These are phyloP conservation scores for Pinus albicaulis DNA, from an alignment of 75 land plant species.

Conservation along the genomic window DNA sequence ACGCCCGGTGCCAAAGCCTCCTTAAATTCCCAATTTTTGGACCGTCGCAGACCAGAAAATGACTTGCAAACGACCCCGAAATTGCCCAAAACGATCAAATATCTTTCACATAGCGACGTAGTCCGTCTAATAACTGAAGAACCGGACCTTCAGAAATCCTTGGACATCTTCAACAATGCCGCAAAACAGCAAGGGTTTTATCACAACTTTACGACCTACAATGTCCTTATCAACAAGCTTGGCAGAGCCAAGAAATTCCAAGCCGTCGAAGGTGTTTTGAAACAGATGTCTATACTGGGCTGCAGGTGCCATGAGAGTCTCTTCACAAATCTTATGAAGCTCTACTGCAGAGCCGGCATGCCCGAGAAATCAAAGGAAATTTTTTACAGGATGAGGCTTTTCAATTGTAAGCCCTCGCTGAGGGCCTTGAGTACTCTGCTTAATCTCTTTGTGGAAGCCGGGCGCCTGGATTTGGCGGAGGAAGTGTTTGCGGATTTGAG, in stretches of 20 bases:
- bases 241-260: conserved; percentile 31
- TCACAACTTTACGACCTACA: conserved; percentile 58
- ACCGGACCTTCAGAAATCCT: conserved; percentile 39
- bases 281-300: neutral
- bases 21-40: conserved; percentile 8
- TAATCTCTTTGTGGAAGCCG: conserved; percentile 44
- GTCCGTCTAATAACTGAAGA: conserved; percentile 31
- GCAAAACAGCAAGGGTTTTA: conserved; percentile 46
- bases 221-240: conserved; percentile 40
- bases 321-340: conserved; percentile 51
- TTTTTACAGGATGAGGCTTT: conserved; percentile 31
- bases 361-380: conserved; percentile 37
- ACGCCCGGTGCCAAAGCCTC: conserved; percentile 6
- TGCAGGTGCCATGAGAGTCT: conserved; percentile 2
- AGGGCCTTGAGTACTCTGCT: conserved; percentile 54
- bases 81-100: conserved; percentile 18
- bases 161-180: conserved; percentile 50
- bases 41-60: conserved; percentile 6
- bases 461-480: conserved; percentile 40
- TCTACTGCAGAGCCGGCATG: conserved; percentile 32
- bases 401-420: conserved; percentile 48
- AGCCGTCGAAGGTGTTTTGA: conserved; percentile 41
- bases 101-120: conserved; percentile 29
- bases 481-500: conserved; percentile 23
- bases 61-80: neutral